Base-by-base conservation (phyloP, 225 moss, liverwort and hornwort genomes). In the Bryum argenteum region DNA sequence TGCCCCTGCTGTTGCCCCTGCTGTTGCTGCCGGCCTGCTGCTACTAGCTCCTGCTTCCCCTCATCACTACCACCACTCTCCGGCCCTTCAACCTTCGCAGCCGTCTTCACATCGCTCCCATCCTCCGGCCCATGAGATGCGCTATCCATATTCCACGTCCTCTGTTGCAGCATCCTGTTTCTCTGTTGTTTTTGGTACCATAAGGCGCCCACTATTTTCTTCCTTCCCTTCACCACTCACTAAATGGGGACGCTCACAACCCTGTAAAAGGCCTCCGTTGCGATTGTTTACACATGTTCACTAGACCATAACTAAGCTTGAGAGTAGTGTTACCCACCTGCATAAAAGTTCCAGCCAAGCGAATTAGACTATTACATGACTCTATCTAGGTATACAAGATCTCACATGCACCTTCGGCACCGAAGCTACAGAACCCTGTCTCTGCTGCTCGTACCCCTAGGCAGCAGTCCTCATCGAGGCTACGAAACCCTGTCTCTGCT, bases 111-210 rank as follows among this genome's bases (percentile, higher is more conserved):
- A 65, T 77, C 69, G 5, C 60, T 66, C 13, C 63, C 77, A 70
- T 48, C 39, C 21, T 61, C 61, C 23, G 56, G 43, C 16, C 40
- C 56, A 70, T 78, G 58, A 58, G 64, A 63, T 69, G 58, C 16
- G 69, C 53, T 73, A 33, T 70, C 73, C 77, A 76, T 48, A 17
- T 76, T 64, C 77, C 77, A 77, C 65, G 73, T 73, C 57, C 73
- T 81, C 24, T 37, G 4, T 61, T 48, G 55, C 6, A 52, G 5
- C 51, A 57, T 64, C 63, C 66, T 45, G 8, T 39, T 14, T 26
- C 65, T 58, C 43, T 44, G 22, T 10, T 37, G 33, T 22, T 58
- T 38, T 48, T 48, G 4, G 21, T 18, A 70, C 65, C 70, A 65
- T 65, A 44, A 13, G 23, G 33, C 33, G 33, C 33, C n/a, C 33